phyloP scores from a whole-genome alignment of 176 grass and related monocot genomes.

The Pontederia crassipes region DNA sequence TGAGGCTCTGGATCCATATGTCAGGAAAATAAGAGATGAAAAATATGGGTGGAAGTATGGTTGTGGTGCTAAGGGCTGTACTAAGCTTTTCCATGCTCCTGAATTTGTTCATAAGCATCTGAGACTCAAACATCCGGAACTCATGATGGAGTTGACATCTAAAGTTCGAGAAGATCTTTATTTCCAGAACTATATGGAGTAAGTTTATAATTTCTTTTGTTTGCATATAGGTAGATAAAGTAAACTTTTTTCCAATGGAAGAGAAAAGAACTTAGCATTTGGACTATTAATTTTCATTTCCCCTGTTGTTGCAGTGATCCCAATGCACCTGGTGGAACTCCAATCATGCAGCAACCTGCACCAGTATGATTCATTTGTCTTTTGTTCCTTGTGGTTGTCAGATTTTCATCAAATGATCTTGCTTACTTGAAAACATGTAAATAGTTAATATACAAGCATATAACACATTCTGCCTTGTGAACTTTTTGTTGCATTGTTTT shows the following conservation, averaged over 20 bases:
- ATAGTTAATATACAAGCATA: too few species aligned
- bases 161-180: conserved; percentile 96
- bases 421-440: too few species aligned
- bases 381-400: not conserved
- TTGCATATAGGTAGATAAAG: too few species aligned
- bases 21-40: conserved; percentile 98
- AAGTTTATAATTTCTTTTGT: conserved; percentile 20
- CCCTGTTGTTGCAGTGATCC: conserved; percentile 57
- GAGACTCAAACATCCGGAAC: conserved; percentile 83
- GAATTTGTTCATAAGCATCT: conserved; percentile 99
- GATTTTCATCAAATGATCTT: too few species aligned
- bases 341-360: conserved; percentile 96
- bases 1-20: conserved; percentile 76
- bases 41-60: conserved; percentile 99
- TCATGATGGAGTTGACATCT: conserved; percentile 84
- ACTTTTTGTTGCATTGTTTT: too few species aligned
- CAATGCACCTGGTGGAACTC: conserved; percentile 94
- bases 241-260: too few species aligned
- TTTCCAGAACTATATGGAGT: conserved; percentile 98
- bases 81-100: conserved; percentile 98
- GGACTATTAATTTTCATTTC: conserved; percentile 4
- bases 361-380: conserved; percentile 34
- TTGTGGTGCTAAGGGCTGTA: conserved; percentile 93
- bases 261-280: too few species aligned
- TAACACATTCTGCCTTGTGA: too few species aligned